Evolutionary conservation across 1,284 basidiomycete species (phyloP).

Genomic region (Rhodotorula sp.): DNA sequence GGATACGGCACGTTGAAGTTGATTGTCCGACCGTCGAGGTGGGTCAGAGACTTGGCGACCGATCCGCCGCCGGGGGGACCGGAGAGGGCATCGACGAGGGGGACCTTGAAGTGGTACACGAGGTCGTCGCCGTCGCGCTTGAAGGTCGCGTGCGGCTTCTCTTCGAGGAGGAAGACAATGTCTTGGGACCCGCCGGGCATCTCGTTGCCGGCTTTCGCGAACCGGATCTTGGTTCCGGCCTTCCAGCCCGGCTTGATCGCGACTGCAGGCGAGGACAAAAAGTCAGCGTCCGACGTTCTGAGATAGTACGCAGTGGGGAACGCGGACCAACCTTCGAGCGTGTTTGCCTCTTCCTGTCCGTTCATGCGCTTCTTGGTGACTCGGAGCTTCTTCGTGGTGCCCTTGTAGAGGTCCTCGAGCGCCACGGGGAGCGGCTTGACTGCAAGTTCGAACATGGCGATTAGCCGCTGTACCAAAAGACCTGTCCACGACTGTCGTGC

Average conservation of each 20-base stretch:
- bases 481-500: background rate
- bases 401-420: slow-evolving; percentile 86
- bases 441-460: background rate
- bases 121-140: slow-evolving; percentile 79
- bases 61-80: slow-evolving; percentile 48
- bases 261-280: slow-evolving; percentile 47
- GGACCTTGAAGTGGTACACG: slow-evolving; percentile 60
- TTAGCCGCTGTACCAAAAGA: background rate
- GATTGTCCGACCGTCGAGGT: slow-evolving; percentile 72
- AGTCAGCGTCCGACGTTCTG: background rate
- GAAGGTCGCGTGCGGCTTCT: slow-evolving; percentile 73
- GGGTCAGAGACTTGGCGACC: slow-evolving; percentile 44
- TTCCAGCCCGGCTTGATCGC: slow-evolving; percentile 70
- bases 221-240: slow-evolving; percentile 83
- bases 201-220: slow-evolving; percentile 83
- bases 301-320: background rate
- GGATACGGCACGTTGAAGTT: slow-evolving; percentile 63
- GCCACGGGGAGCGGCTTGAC: slow-evolving; percentile 76
- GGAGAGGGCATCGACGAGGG: slow-evolving; percentile 80
- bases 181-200: slow-evolving; percentile 67
- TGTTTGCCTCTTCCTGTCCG: slow-evolving; percentile 81
- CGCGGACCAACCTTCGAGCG: slow-evolving; percentile 54
- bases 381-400: slow-evolving; percentile 84
- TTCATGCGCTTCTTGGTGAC: slow-evolving; percentile 70
- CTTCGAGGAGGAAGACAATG: slow-evolving; percentile 80